phyloP scores from a whole-genome alignment of 345 rosid species.

The Populus nigra region DNA sequence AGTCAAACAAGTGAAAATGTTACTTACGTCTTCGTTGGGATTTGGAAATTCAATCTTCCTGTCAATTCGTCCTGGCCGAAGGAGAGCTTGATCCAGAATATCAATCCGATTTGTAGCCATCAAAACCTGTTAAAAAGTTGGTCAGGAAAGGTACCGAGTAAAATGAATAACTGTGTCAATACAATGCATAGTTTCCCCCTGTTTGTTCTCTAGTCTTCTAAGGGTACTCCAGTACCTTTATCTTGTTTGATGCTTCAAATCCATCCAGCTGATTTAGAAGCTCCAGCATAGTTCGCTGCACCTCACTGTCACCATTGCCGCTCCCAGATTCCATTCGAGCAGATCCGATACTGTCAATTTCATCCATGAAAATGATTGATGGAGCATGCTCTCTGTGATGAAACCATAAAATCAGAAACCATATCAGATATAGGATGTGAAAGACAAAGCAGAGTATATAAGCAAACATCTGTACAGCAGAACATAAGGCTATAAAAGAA shows the following conservation, averaged over 20 bases:
- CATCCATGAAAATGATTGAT: conserved; percentile 97
- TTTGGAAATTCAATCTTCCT: conserved; percentile 38
- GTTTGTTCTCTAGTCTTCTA: not conserved
- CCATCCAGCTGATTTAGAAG: conserved; percentile 99
- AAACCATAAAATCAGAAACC: conserved; percentile 2
- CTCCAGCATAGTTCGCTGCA: conserved; percentile 98
- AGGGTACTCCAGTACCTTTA: conserved; percentile 52
- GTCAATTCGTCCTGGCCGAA: conserved; percentile 20
- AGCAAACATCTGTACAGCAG: not conserved
- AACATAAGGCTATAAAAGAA: not conserved
- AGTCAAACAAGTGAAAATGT: not conserved
- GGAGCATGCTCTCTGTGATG: conserved; percentile 87
- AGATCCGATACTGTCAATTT: conserved; percentile 97
- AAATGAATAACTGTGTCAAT: not conserved
- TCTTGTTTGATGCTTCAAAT: conserved; percentile 97
- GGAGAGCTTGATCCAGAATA: conserved; percentile 20
- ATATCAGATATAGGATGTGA: conserved; percentile 3
- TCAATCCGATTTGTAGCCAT: conserved; percentile 57
- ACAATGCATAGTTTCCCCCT: not conserved
- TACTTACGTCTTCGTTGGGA: conserved; percentile 82
- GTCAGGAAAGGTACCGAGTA: not conserved
- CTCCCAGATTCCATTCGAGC: conserved; percentile 99
- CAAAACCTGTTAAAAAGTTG: conserved; percentile 58
- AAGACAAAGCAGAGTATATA: not conserved
- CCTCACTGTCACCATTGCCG: conserved; percentile 98